A percentile compares a stretch with the other conserved stretches of the same genome.
phyloP scores from a whole-genome alignment of 441 rosid species.

The Adansonia grandidieri region DNA sequence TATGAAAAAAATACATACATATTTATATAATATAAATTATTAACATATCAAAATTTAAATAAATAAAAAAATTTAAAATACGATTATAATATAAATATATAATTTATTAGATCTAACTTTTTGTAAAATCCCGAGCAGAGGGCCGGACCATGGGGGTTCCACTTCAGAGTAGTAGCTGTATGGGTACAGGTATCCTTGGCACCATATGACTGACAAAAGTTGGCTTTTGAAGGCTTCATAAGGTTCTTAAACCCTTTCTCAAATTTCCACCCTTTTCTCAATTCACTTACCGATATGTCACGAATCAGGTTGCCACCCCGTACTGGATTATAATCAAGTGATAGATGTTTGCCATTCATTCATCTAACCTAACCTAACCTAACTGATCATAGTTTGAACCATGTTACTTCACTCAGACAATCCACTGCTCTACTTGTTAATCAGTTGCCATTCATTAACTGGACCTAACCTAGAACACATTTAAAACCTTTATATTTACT shows the following conservation, averaged over 20 bases:
- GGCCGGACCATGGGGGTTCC: not conserved
- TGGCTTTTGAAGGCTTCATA: not conserved
- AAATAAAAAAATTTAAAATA: too few species aligned
- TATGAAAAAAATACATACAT: too few species aligned
- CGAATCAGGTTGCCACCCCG: not conserved
- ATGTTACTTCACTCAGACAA: too few species aligned
- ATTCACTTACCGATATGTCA: constrained; percentile 22
- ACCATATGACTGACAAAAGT: not conserved
- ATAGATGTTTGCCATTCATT: not conserved
- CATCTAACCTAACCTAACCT: not conserved
- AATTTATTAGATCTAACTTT: too few species aligned
- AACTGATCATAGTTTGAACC: not conserved
- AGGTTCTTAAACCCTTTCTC: not conserved
- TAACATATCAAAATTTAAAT: too few species aligned
- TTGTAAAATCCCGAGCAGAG: too few species aligned
- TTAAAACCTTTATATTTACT: too few species aligned
- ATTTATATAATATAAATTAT: too few species aligned
- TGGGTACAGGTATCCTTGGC: constrained; percentile 21
- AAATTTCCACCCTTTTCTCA: not conserved
- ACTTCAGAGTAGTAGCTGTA: not conserved
- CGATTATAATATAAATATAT: too few species aligned
- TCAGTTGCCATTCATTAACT: too few species aligned
- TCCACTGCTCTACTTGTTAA: too few species aligned
- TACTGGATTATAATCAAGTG: not conserved
- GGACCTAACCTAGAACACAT: too few species aligned